Evolutionary conservation across 805 yeast genomes (phyloP).

Genomic region (Cyberlindnera maritima): DNA sequence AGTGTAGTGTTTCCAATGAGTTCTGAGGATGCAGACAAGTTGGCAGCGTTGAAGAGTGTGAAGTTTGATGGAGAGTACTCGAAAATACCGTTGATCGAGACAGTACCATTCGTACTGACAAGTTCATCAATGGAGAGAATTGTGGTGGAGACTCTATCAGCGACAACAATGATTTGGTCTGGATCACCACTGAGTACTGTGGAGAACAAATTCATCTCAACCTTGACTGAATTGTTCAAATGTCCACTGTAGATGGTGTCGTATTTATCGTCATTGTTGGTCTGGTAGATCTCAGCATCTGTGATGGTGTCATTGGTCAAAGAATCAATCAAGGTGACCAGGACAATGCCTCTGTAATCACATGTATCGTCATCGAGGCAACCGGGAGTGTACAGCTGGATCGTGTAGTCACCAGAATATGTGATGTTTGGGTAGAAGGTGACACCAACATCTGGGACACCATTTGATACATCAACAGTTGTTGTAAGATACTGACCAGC

Average conservation of each 20-base stretch:
- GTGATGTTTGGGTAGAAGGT: constrained; percentile 66
- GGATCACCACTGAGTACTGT: constrained; percentile 27
- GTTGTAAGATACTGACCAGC: constrained; percentile 35
- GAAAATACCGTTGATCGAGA: constrained; percentile 70
- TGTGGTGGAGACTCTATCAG: constrained; percentile 58
- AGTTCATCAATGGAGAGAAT: constrained; percentile 45
- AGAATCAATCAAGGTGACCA: constrained; percentile 61
- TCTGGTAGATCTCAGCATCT: constrained; percentile 62
- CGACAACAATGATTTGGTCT: constrained; percentile 54
- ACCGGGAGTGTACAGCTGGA: constrained; percentile 83
- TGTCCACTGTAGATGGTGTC: constrained; percentile 75
- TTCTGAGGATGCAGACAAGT: constrained; percentile 21
- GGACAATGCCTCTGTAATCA: constrained; percentile 66
- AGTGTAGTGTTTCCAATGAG: constrained; percentile 49
- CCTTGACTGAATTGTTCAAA: constrained; percentile 45
- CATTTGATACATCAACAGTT: constrained; percentile 31
- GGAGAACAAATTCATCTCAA: constrained; percentile 40
- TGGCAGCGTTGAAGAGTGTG: constrained; percentile 33
- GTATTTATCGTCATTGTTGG: constrained; percentile 75
- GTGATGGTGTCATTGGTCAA: constrained; percentile 36
- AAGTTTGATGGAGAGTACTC: constrained; percentile 78
- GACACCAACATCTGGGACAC: constrained; percentile 36
- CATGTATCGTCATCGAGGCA: constrained; percentile 72
- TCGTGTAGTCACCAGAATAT: constrained; percentile 69
- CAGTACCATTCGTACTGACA: constrained; percentile 31